Evolutionary conservation across 768 basidiomycete species (phyloP).

Genomic region (Trametopsis cervina): DNA sequence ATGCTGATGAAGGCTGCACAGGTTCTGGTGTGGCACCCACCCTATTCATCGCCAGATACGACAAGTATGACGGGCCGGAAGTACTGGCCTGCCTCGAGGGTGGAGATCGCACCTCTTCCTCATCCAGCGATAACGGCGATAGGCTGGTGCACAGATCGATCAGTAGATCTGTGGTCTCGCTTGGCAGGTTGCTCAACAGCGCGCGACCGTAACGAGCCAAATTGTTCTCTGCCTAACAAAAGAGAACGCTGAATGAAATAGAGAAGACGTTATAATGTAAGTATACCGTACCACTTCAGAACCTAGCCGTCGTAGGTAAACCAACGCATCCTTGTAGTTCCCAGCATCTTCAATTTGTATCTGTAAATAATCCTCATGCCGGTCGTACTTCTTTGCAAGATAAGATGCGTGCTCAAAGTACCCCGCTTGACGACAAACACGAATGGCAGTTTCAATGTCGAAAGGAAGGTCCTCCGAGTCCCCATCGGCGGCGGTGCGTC

Average conservation of each 20-base stretch:
- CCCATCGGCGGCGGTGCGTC: constrained; percentile 32
- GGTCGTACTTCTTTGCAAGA: constrained; percentile 83
- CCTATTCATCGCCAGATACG: constrained; percentile 72
- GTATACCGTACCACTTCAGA: constrained; percentile 67
- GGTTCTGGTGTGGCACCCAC: constrained; percentile 21
- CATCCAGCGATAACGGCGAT: constrained; percentile 36
- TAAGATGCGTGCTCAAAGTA: constrained; percentile 95
- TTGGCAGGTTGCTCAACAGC: constrained; percentile 73
- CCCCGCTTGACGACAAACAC: constrained; percentile 93
- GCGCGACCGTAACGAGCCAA: constrained; percentile 84
- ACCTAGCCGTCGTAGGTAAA: constrained; percentile 74
- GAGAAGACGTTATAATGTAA: neutral
- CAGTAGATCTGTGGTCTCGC: constrained; percentile 84
- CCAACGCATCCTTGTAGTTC: constrained; percentile 73
- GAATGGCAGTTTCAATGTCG: constrained; percentile 94
- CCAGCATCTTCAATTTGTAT: constrained; percentile 93
- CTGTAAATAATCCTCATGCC: constrained; percentile 89
- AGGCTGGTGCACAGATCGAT: constrained; percentile 85
- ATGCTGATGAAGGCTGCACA: constrained; percentile 12
- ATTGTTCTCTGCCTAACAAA: constrained; percentile 78
- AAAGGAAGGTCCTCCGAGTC: constrained; percentile 77
- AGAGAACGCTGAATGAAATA: no score
- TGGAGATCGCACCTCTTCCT: constrained; percentile 20
- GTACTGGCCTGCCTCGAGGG: constrained; percentile 22
- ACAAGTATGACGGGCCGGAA: constrained; percentile 59